These are phyloP conservation scores for Penicillium fuscoglaucum DNA, from an alignment of 2,329 filamentous ascomycete genomes.

Conservation along the genomic window DNA sequence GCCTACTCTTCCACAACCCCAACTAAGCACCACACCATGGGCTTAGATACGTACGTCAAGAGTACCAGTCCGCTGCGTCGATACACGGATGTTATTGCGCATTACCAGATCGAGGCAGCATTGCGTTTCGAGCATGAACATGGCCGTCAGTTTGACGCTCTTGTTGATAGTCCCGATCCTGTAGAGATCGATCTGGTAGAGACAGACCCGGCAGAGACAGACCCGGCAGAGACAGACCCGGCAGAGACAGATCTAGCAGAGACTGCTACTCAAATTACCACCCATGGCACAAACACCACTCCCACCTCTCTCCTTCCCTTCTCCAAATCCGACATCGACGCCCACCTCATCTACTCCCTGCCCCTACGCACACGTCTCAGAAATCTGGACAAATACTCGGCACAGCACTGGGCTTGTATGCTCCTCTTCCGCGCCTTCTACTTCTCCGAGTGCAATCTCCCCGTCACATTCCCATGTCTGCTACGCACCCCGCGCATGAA, in stretches of 20 bases:
- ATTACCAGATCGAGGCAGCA: constrained; percentile 66
- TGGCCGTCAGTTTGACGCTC: constrained; percentile 43
- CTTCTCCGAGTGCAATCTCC: constrained; percentile 54
- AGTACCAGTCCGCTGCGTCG: constrained; percentile 62
- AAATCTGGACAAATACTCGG: constrained; percentile 41
- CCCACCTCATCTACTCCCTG: constrained; percentile 48
- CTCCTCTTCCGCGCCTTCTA: constrained; percentile 60
- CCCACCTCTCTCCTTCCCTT: constrained; percentile 50
- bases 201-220: neutral
- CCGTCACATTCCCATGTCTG: constrained; percentile 47
- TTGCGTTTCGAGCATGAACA: constrained; percentile 56
- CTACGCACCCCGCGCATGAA: constrained; percentile 31
- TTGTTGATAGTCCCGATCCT: constrained; percentile 20
- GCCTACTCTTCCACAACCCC: constrained; percentile 50
- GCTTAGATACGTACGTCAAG: constrained; percentile 56
- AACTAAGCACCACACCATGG: constrained; percentile 52
- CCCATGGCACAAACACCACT: neutral
- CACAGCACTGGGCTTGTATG: constrained; percentile 53
- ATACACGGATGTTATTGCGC: constrained; percentile 60
- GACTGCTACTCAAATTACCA: neutral
- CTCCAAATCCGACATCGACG: constrained; percentile 48
- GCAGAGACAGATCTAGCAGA: neutral
- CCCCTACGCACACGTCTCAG: constrained; percentile 44
- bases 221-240: neutral
- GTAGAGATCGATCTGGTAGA: neutral